phyloP scores from a whole-genome alignment of 352 stramenopile genomes.

The Globisporangium heterothallicum region DNA sequence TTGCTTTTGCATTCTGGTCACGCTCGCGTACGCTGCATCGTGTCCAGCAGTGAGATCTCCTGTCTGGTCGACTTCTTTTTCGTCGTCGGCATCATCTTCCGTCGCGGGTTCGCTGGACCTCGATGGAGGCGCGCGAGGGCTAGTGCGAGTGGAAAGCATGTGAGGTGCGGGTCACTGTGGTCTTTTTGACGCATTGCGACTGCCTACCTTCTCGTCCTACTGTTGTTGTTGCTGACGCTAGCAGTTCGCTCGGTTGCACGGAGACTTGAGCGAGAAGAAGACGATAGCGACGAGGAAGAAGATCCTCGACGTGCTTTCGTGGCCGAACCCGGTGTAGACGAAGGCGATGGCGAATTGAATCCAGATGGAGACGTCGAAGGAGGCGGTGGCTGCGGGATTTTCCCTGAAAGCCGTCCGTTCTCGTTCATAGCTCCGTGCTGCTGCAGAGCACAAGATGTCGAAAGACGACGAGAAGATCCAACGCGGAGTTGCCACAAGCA shows the following conservation, averaged over 20 bases:
- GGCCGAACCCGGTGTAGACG: background rate
- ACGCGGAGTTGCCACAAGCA: too few relatives aligned
- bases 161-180: background rate
- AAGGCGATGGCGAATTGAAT: constrained; percentile 3
- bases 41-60: background rate
- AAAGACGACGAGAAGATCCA: background rate
- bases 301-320: background rate
- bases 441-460: background rate
- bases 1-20: constrained; percentile 25
- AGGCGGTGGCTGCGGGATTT: constrained; percentile 10
- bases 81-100: constrained; percentile 20
- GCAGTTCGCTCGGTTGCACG: background rate
- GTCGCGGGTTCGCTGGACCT: constrained; percentile 27
- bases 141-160: background rate
- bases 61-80: background rate
- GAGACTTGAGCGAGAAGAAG: constrained; percentile 4
- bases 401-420: background rate
- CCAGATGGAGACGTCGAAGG: background rate
- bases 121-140: constrained; percentile 17
- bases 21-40: background rate
- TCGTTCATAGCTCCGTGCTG: constrained; percentile 10
- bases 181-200: background rate
- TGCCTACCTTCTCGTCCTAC: constrained; percentile 4
- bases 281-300: background rate
- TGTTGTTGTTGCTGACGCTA: constrained; percentile 14